Evolutionary conservation across 805 yeast genomes (phyloP), one percentile per base, ranked within the genome.

Genomic region (Lipomyces lipofer): DNA sequence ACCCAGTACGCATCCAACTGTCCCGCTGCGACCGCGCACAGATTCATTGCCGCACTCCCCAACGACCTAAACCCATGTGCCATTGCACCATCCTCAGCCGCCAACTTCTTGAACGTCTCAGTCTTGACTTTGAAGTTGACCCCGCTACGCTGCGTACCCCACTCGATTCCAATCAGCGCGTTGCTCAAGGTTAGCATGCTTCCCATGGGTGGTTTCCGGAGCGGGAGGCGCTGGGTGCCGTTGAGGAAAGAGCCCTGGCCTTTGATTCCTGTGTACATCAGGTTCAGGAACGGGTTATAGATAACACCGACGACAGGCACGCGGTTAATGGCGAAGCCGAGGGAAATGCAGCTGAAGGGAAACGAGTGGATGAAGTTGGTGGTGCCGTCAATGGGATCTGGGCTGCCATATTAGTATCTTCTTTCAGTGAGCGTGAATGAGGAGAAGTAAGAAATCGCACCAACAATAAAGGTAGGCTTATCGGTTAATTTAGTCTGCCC

Each of bases 31-130:
- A 79, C 80, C 43, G 78, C 76, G 43, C 83, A 76, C 35, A 81
- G 67, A 64, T 82, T 82, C 77, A 82, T 75, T 4, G 87, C 87
- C 0, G 86, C 86, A 17, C 85, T 80, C 2, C 87, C 87, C 51
- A 80, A 68, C 19, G 80, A 73, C 65, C 87, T 74, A 64, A 79
- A 79, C 0, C 87, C 87, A 63, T 83, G 87, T 33, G 79, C 76
- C 65, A 73, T 78, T 0, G 81, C 85, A 46, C 84, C 84, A 21
- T 76, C 75, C 43, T 75, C 78, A 2, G 67, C 63, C n/a, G 74
- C 74, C 36, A 83, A 65, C 35, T 75, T 72, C 56, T 69, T 72
- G 63, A 78, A 78, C 1, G 84, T 77, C 5, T 70, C 69, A 52
- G 75, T 69, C 65, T 83, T 82, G 59, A 73, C 71, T 13, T 76